A percentile compares a stretch with the other conserved stretches of the same genome.
These are phyloP conservation scores for Wallacemonas sp. DNA, from an alignment of 208 protist genomes.

Conservation along the genomic window DNA sequence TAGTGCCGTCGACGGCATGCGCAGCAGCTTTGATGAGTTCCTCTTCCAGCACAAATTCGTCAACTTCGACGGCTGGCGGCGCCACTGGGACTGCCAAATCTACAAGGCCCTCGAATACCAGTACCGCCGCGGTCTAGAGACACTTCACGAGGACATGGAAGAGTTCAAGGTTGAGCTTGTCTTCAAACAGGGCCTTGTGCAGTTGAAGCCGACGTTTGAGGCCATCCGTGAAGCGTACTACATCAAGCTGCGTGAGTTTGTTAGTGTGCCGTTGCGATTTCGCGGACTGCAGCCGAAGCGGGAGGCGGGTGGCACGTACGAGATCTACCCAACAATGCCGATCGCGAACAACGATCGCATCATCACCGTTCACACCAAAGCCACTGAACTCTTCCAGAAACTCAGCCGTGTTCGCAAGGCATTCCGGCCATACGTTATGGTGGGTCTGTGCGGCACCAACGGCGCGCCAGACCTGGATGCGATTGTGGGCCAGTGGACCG, in stretches of 20 bases:
- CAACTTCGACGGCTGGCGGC: constrained; percentile 88
- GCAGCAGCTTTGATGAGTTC: constrained; percentile 84
- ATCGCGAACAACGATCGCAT: constrained; percentile 84
- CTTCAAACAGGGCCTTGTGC: constrained; percentile 91
- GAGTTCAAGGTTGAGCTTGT: constrained; percentile 93
- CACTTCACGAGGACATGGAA: constrained; percentile 92
- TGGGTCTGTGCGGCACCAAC: constrained; percentile 89
- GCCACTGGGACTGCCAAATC: constrained; percentile 96
- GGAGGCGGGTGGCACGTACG: constrained; percentile 54
- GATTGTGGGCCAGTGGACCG: constrained; percentile 77
- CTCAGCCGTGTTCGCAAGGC: constrained; percentile 85
- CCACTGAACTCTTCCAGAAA: constrained; percentile 91
- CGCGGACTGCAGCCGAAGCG: constrained; percentile 87
- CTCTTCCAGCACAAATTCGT: constrained; percentile 65
- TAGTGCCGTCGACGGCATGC: constrained; percentile 80
- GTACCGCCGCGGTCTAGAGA: constrained; percentile 92
- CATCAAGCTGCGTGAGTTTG: constrained; percentile 93
- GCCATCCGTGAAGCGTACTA: constrained; percentile 95
- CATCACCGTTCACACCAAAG: constrained; percentile 88
- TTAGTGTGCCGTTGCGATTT: constrained; percentile 93
- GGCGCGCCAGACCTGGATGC: constrained; percentile 88
- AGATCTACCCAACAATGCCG: constrained; percentile 91
- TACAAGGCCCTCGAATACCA: constrained; percentile 97
- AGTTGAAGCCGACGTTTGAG: constrained; percentile 95
- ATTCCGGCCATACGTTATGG: constrained; percentile 82